Conservation (phyloP, 768 basidiomycete species). For the Agrocybe chaxingu region DNA sequence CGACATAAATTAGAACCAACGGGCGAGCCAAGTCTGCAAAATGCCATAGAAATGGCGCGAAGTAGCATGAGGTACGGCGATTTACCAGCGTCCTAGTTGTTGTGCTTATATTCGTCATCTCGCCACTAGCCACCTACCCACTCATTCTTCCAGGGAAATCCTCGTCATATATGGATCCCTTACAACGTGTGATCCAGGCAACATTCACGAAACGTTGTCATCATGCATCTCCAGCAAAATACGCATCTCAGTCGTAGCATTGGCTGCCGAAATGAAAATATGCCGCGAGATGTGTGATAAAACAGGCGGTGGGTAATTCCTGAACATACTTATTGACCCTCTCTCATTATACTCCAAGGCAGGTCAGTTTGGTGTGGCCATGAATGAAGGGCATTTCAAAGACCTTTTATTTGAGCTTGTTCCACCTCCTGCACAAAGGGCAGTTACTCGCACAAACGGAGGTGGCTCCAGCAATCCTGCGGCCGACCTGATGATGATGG, state of each 20-base stretch:
- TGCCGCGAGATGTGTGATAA: constrained; percentile 89
- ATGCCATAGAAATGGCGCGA: constrained; percentile 95
- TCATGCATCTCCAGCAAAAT: constrained; percentile 79
- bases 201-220: constrained; percentile 93
- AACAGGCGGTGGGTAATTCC: constrained; percentile 70
- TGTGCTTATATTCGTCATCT: constrained; percentile 3
- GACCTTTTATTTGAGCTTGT: constrained; percentile 95
- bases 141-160: constrained; percentile 94
- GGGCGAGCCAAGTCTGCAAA: constrained; percentile 95
- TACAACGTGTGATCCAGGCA: constrained; percentile 95
- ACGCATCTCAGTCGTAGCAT: constrained; percentile 88
- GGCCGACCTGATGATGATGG: constrained; percentile 98
- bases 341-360: constrained; percentile 12
- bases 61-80: constrained; percentile 81
- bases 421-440: constrained; percentile 85
- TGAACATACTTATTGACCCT: neutral
- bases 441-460: constrained; percentile 42
- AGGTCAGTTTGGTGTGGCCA: constrained; percentile 93
- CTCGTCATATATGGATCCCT: constrained; percentile 92
- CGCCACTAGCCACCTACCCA: constrained; percentile 81
- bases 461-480: constrained; percentile 51
- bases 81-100: neutral
- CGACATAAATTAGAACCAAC: constrained; percentile 84
- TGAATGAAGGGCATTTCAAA: constrained; percentile 97
- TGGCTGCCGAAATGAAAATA: constrained; percentile 98